These are phyloP conservation scores for Nannochloropsis gaditana DNA, from an alignment of 108 stramenopile genomes.

Conservation along the genomic window DNA sequence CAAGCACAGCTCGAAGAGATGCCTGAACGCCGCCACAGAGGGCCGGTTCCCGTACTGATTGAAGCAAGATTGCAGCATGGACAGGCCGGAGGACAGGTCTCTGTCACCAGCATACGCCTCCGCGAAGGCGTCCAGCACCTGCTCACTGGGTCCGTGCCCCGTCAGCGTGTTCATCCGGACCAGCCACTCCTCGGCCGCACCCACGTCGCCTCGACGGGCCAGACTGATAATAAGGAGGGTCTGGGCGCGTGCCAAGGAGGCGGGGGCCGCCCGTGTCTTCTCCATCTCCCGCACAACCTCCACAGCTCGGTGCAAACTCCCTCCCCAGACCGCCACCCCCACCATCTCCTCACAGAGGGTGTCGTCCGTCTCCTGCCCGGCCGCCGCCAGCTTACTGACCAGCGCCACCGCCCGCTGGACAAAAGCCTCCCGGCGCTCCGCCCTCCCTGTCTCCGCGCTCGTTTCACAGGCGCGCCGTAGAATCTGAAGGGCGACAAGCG, in stretches of 20 bases:
- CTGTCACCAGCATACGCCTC: not conserved
- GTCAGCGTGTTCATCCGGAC: not conserved
- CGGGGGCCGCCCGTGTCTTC: not conserved
- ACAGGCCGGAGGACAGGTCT: not conserved
- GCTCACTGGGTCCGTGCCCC: not conserved
- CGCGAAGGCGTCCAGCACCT: not conserved
- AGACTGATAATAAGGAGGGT: not conserved
- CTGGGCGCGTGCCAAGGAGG: not conserved
- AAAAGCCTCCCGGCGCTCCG: not conserved
- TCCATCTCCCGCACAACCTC: not conserved
- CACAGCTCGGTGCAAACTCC: not conserved
- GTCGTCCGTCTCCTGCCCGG: not conserved
- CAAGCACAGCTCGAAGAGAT: not conserved
- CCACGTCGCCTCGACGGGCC: not conserved
- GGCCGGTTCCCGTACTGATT: not conserved
- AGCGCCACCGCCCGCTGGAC: not conserved
- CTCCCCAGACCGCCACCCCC: not conserved
- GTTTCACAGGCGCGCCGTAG: slow-evolving; percentile 6
- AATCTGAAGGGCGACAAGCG: not conserved
- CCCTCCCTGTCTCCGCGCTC: not conserved
- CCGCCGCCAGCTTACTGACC: not conserved
- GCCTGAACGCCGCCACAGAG: not conserved
- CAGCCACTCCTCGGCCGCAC: not conserved
- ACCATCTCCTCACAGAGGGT: not conserved
- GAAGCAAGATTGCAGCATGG: not conserved